Evolutionary conservation across 441 rosid species (phyloP), one percentile per base, ranked within the genome.

Genomic region (Erodium chrysanthum): DNA sequence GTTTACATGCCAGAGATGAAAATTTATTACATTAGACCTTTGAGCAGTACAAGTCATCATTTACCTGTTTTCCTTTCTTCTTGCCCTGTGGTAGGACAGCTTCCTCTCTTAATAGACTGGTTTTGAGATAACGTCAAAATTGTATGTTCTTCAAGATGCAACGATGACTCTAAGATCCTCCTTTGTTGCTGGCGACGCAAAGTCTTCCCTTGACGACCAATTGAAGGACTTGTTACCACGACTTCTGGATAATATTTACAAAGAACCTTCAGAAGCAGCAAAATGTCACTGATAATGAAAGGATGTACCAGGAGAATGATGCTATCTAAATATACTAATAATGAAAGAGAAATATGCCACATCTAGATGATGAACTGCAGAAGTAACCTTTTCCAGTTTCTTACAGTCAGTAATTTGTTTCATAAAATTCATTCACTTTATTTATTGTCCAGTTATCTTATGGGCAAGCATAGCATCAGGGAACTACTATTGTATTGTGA

Each of bases 151-250:
- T 74, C 67, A 23, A 18, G 54, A 64, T 46, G 66, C 67, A 44
- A 12, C 1, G 71, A 69, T n/a, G 79, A 74, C 56, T 81, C 74
- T 7, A 81, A 71, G 66, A 76, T 59, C 81, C 82, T 83, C 82
- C 86, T 84, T 74, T 81, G 89, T 68, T 85, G 89, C 73, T 80
- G 85, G 42, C 96, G 89, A 17, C 92, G 93, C 74, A 85, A 68
- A 61, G 92, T 85, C 83, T 92, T 92, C 74, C 96, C 98, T 85
- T 87, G 98, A 64, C 94, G 89, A 50, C 96, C 98, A 81, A 92
- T 81, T 61, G 98, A 83, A 15, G 96, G 98, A 78, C 88, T 87
- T 67, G 74, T 74, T n/a, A 59, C 69, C 68, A 78, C 54, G 70
- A 84, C 80, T 73, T 86, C 91, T 61, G 94, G 96, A 80, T 83